Evolutionary conservation across 805 yeast species (phyloP).

Genomic region (Candida michaelii): DNA sequence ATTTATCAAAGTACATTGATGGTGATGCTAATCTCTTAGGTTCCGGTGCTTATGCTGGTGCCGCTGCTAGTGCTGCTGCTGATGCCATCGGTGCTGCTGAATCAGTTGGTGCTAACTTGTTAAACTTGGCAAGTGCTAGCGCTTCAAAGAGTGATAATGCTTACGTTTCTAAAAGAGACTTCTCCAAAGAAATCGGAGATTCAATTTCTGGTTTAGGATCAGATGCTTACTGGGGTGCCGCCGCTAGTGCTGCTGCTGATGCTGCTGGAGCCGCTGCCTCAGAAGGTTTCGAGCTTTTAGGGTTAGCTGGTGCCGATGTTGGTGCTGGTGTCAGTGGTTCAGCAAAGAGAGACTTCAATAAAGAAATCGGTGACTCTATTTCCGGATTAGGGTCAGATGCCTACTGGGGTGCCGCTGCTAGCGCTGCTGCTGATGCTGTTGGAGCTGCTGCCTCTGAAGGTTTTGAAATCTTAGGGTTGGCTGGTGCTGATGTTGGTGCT

Average conservation of each 20-base stretch:
- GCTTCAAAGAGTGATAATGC: background rate
- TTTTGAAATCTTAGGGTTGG: conserved; percentile 16
- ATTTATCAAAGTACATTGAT: background rate
- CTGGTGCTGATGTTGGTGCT: conserved; percentile 5
- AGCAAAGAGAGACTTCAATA: background rate
- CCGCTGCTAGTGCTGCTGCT: conserved; percentile 8
- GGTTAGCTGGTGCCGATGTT: conserved; percentile 8
- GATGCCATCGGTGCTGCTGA: conserved; percentile 11
- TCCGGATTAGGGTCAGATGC: background rate
- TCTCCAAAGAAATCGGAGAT: background rate
- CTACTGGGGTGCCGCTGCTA: conserved; percentile 13
- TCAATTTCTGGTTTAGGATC: background rate
- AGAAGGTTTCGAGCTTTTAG: conserved; percentile 15
- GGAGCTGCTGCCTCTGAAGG: conserved; percentile 14
- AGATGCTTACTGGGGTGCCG: conserved; percentile 13
- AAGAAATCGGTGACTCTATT: background rate
- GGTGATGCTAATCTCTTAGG: conserved; percentile 14
- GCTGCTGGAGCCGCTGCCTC: conserved; percentile 13
- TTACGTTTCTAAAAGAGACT: conserved; percentile 8
- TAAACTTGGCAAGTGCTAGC: conserved; percentile 10
- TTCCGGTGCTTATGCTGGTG: conserved; percentile 7
- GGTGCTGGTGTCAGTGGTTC: conserved; percentile 13
- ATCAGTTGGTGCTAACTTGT: conserved; percentile 14
- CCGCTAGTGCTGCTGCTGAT: conserved; percentile 9
- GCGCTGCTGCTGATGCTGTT: conserved; percentile 10